phyloP scores from a whole-genome alignment of 192 early-diverging fungal genomes.

The Backusella westeae region DNA sequence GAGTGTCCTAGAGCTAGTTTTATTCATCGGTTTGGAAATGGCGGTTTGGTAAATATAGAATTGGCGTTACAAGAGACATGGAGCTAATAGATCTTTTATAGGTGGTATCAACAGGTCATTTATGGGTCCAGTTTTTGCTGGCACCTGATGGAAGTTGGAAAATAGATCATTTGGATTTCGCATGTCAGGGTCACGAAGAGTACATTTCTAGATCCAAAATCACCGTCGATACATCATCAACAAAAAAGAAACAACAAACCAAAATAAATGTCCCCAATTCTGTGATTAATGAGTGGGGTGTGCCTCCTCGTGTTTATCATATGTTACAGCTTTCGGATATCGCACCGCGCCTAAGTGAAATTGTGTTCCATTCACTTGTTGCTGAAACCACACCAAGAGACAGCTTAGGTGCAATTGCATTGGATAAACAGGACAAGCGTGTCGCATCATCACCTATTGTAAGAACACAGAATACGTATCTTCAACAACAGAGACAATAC shows the following conservation, averaged over 20 bases:
- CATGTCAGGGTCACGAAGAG: constrained; percentile 17
- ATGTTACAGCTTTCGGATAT: constrained; percentile 16
- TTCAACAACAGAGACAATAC: constrained; percentile 19
- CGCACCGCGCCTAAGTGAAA: constrained; percentile 7
- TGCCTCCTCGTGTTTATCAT: constrained; percentile 18
- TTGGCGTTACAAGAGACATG: no score
- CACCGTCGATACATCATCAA: neutral
- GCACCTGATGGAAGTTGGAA: constrained; percentile 14
- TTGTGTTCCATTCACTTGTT: constrained; percentile 16
- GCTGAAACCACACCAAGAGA: constrained; percentile 14
- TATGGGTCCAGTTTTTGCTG: constrained; percentile 19
- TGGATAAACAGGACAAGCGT: constrained; percentile 2
- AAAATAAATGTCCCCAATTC: neutral
- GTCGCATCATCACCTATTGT: constrained; percentile 15
- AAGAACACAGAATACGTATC: constrained; percentile 4
- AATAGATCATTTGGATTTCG: constrained; percentile 23
- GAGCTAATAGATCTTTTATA: neutral
- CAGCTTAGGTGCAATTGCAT: constrained; percentile 15
- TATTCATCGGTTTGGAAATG: constrained; percentile 22
- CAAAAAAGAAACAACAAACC: constrained; percentile 1
- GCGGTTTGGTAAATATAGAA: constrained; percentile 12
- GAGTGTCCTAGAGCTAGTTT: constrained; percentile 25
- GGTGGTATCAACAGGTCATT: constrained; percentile 17
- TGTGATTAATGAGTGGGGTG: constrained; percentile 16
- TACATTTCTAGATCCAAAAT: neutral